Evolutionary conservation across 1,284 basidiomycete species (phyloP).

Genomic region (Ceratorhiza oryzae-sativae): DNA sequence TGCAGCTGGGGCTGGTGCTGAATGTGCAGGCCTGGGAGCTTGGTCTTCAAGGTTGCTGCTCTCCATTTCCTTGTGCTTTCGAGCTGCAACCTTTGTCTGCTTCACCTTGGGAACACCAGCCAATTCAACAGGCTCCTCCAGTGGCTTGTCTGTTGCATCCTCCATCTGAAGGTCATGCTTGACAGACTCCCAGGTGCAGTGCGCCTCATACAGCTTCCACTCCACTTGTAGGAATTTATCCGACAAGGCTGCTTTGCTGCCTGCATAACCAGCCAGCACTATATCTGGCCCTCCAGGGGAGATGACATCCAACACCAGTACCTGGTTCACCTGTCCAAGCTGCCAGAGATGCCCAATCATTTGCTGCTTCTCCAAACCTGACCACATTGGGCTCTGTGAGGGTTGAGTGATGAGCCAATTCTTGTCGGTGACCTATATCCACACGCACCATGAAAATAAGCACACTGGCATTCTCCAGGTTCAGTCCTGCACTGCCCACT

Average conservation of each 20-base stretch:
- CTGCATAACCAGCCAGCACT: slow-evolving; percentile 1
- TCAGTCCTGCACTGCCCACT: slow-evolving; percentile 19
- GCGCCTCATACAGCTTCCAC: background rate
- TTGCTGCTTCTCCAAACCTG: slow-evolving; percentile 5
- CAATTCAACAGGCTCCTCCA: background rate
- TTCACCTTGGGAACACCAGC: background rate
- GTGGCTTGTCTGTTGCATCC: background rate
- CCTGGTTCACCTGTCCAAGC: background rate
- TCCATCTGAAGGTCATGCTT: background rate
- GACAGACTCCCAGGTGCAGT: background rate
- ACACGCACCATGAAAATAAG: slow-evolving; percentile 14
- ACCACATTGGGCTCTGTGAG: slow-evolving; percentile 16
- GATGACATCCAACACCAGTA: background rate
- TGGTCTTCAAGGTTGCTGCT: too few relatives aligned
- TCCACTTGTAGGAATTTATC: background rate
- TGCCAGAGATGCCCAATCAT: slow-evolving; percentile 7
- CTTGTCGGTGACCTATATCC: background rate
- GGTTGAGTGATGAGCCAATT: background rate
- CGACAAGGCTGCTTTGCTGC: background rate
- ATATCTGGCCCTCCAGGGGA: slow-evolving; percentile 7
- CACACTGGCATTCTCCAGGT: background rate
- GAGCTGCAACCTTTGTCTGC: too few relatives aligned
- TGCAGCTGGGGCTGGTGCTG: too few relatives aligned
- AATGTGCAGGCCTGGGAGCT: too few relatives aligned
- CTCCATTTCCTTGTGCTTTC: too few relatives aligned